These are phyloP conservation scores for Rutstroemia sp. DNA, from an alignment of 2,329 filamentous ascomycete genomes.

Conservation along the genomic window DNA sequence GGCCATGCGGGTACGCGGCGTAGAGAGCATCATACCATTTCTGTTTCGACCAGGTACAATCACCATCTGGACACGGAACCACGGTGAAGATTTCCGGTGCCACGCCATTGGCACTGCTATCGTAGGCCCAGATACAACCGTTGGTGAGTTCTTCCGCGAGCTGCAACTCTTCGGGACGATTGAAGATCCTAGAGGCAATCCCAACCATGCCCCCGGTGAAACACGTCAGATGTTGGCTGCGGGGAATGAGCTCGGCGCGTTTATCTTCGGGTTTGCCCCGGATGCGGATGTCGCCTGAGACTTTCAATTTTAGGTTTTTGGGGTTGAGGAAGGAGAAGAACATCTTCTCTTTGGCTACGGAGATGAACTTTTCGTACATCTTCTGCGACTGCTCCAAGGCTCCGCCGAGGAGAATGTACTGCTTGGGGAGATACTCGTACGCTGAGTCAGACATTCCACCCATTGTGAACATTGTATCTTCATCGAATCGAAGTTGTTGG, in stretches of 20 bases:
- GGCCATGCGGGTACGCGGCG: background rate
- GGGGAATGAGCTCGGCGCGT: constrained; percentile 35
- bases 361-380: constrained; percentile 40
- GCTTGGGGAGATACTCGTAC: constrained; percentile 58
- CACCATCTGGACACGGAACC: constrained; percentile 19
- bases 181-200: constrained; percentile 57
- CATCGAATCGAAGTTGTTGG: constrained; percentile 40
- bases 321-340: constrained; percentile 40
- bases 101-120: constrained; percentile 47
- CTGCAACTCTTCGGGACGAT: constrained; percentile 44
- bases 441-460: constrained; percentile 51
- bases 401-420: constrained; percentile 27
- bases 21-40: constrained; percentile 39
- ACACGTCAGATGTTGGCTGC: constrained; percentile 60
- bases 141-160: constrained; percentile 51
- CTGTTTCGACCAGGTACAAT: constrained; percentile 34
- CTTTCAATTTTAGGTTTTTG: constrained; percentile 34
- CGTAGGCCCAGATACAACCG: constrained; percentile 58
- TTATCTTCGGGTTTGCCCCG: constrained; percentile 31
- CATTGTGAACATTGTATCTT: constrained; percentile 46
- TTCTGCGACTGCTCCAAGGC: constrained; percentile 14
- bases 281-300: constrained; percentile 40
- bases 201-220: constrained; percentile 67
- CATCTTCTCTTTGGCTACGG: constrained; percentile 38
- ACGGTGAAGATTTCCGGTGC: constrained; percentile 53